These are phyloP conservation scores for Umbelopsis ramanniana DNA, from an alignment of 192 early-diverging fungal genomes.

Conservation along the genomic window DNA sequence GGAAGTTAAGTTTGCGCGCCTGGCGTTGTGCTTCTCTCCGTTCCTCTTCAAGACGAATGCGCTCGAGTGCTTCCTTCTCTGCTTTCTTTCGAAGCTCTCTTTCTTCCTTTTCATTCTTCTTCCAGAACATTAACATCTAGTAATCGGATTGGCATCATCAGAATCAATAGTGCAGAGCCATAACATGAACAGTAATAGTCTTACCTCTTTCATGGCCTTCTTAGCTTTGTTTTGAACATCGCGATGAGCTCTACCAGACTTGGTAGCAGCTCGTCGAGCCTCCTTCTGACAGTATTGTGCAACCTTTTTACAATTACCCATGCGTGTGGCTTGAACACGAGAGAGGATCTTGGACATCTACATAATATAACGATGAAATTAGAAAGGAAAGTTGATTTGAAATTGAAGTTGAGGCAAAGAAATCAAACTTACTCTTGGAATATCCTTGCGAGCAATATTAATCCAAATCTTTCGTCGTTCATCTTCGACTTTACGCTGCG, in stretches of 20 bases:
- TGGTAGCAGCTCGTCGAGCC: conserved; percentile 58
- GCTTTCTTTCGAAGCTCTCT: conserved; percentile 86
- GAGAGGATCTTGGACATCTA: conserved; percentile 56
- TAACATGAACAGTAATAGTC: not conserved
- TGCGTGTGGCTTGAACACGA: conserved; percentile 45
- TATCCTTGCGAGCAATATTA: conserved; percentile 41
- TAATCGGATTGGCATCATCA: not conserved
- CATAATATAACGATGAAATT: not conserved
- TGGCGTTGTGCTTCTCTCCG: conserved; percentile 80
- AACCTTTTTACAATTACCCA: conserved; percentile 72
- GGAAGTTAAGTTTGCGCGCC: conserved; percentile 88
- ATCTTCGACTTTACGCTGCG: conserved; percentile 28
- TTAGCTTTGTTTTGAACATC: conserved; percentile 67
- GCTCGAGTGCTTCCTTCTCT: conserved; percentile 84
- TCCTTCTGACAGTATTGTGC: conserved; percentile 77
- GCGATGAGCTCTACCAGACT: conserved; percentile 57
- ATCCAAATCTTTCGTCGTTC: conserved; percentile 30
- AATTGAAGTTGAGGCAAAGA: not conserved
- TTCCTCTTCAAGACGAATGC: conserved; percentile 80
- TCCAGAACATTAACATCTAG: conserved; percentile 90
- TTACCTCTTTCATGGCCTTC: conserved; percentile 64
- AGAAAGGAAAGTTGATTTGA: not conserved
- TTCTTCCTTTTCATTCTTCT: conserved; percentile 89
- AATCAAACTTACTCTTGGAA: conserved; percentile 38
- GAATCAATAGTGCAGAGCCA: not conserved